Base-by-base conservation (phyloP, 164 flowering plant genomes). In the Nymphaea thermarum region DNA sequence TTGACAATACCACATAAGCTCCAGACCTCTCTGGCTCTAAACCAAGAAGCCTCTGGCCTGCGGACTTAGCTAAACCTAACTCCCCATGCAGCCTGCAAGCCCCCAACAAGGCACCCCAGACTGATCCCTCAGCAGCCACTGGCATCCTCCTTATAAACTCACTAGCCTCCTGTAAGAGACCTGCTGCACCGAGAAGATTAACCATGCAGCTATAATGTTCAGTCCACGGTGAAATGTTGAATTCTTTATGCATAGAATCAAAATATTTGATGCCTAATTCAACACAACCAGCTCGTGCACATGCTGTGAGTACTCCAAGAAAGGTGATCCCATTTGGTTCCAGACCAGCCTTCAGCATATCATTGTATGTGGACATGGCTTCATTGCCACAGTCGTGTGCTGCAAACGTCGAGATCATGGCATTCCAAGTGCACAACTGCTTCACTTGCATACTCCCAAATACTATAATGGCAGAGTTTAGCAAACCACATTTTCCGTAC, bases 181-280 rank as follows among this genome's bases (percentile, higher is more conserved):
- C 96, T 16, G 92, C 89, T 68, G 86, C 82, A n/a, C 93, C 93
- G 59, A 90, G 67, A 43, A 88, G 84, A 81, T 90, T 91, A 70
- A 92, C 91, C 72, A 90, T 76, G 70, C 93, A 89, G 16, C 89
- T 92, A 68, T 92, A 86, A 66, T 92, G 91, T 72, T 88, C 94
- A 85, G 83, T 85, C 72, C 57, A 75, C 0, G 98, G 94, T 43
- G 59, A 75, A 75, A 89, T 66, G 36, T 77, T 75, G 68, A 70
- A 82, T 2, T 80, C 76, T 16, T 2, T 16, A 0, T 41, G 44
- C 93, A 89, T 91, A 6, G 84, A 80, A 11, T 72, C 61, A 72
- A 89, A 85, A 65, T 81, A 67, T 59, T 73, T 70, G 70, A 83
- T 63, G 55, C 94, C 94, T 45, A 72, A 64, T 25, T 80, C 83